Conservation (phyloP, 1,284 basidiomycete genomes). For the Trametes polyzona region DNA sequence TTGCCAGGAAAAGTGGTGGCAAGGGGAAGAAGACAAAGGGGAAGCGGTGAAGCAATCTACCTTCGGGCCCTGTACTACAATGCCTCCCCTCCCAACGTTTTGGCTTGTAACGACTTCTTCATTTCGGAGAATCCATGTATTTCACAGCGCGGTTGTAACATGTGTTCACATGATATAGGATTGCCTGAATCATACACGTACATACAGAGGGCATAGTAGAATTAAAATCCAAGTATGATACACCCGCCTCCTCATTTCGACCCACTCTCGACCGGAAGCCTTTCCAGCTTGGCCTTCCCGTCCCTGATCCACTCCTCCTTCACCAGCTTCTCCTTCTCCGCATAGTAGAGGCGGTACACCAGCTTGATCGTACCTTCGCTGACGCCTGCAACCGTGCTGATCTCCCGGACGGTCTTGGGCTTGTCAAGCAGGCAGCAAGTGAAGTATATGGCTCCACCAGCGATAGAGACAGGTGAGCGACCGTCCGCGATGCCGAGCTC, state of each 20-base stretch:
- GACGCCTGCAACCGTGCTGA: constrained; percentile 95
- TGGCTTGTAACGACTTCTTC: too few relatives aligned
- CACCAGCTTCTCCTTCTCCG: constrained; percentile 72
- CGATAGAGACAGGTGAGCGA: constrained; percentile 93
- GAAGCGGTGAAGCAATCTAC: constrained; percentile 22
- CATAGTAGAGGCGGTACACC: constrained; percentile 76
- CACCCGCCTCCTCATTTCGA: constrained; percentile 25
- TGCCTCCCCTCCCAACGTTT: too few relatives aligned
- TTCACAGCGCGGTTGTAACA: not conserved
- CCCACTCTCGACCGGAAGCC: constrained; percentile 43
- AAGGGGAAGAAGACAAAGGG: constrained; percentile 32
- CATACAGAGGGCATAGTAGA: constrained; percentile 19
- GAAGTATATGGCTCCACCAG: constrained; percentile 95
- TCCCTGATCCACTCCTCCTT: constrained; percentile 83
- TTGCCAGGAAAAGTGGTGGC: constrained; percentile 43
- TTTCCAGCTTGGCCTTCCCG: constrained; percentile 67
- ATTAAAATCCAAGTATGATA: constrained; percentile 16
- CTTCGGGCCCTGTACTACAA: too few relatives aligned
- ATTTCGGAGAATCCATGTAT: not conserved
- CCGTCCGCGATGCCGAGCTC: constrained; percentile 91
- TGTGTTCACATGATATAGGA: constrained; percentile 5
- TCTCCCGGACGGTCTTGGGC: constrained; percentile 79
- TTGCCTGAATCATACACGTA: constrained; percentile 25
- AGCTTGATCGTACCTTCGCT: constrained; percentile 96
- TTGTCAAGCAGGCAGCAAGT: constrained; percentile 83